A percentile compares a stretch with the other conserved stretches of the same genome.
Evolutionary conservation across 169 alveolate species (phyloP).

Genomic region (Eimeria necatrix): DNA sequence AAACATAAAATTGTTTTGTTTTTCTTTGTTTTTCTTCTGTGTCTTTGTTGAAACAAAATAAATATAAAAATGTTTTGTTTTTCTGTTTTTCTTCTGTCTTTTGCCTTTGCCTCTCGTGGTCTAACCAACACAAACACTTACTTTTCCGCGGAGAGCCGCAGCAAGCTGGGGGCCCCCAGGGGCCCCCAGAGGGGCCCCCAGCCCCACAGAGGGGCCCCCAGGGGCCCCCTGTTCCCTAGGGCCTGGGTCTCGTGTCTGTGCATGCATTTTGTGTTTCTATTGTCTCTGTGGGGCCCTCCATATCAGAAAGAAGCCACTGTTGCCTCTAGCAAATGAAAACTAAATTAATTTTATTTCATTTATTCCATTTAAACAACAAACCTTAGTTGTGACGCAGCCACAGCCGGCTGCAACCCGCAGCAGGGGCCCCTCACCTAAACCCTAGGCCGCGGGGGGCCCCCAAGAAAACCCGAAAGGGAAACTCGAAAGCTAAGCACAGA

Average conservation of each 20-base stretch:
- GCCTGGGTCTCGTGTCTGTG: not conserved
- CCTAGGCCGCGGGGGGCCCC: not conserved
- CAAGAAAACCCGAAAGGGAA: not conserved
- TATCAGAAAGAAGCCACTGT: not conserved
- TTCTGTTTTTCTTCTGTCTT: no score
- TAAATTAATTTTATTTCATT: not conserved
- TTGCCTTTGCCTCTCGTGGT: no score
- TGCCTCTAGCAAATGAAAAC: no score
- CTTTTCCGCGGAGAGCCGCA: not conserved
- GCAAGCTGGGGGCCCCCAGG: not conserved
- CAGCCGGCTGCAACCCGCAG: no score
- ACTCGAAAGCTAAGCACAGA: not conserved
- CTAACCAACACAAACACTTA: no score
- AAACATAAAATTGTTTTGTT: no score
- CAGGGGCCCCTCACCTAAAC: no score
- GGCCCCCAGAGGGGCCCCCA: conserved; percentile 30
- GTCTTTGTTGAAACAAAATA: no score
- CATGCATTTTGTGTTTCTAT: not conserved
- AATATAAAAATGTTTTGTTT: no score
- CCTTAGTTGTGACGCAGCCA: not conserved
- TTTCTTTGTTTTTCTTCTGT: no score
- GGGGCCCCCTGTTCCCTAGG: not conserved
- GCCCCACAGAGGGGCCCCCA: not conserved
- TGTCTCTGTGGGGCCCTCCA: not conserved
- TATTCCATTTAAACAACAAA: not conserved